Percentiles rank a stretch among this genome's conserved stretches.
Conservation (phyloP, 345 rosid genomes). For the Jatropha curcas region DNA sequence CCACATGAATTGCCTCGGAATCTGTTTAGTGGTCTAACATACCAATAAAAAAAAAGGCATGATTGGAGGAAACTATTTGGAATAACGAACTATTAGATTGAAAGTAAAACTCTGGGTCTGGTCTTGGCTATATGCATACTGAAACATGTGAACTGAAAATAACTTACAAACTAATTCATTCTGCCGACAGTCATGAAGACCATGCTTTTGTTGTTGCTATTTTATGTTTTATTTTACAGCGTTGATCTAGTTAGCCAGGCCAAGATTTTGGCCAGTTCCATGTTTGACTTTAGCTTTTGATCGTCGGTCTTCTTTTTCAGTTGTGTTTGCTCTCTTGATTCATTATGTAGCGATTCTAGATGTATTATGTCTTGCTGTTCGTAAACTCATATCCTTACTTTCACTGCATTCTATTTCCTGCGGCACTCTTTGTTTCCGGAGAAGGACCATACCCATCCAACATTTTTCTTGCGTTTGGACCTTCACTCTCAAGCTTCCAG, state of each 20-base stretch:
- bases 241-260: neutral
- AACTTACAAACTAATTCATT: neutral
- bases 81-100: neutral
- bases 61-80: neutral
- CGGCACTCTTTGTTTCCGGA: conserved; percentile 78
- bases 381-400: neutral
- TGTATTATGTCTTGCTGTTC: neutral
- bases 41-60: neutral
- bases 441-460: conserved; percentile 83
- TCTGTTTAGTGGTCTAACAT: neutral
- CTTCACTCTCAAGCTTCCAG: conserved; percentile 67
- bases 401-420: conserved; percentile 13
- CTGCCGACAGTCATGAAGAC: neutral
- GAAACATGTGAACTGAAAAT: neutral
- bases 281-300: neutral
- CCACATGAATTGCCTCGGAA: neutral
- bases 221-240: neutral
- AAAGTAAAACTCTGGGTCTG: neutral
- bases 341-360: neutral
- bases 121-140: neutral
- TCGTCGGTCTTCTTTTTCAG: neutral
- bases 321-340: neutral
- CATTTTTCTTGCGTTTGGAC: conserved; percentile 86
- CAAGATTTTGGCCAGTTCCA: neutral
- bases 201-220: neutral